Conservation (phyloP, 345 rosid genomes). For the Geranium rotundifolium region DNA sequence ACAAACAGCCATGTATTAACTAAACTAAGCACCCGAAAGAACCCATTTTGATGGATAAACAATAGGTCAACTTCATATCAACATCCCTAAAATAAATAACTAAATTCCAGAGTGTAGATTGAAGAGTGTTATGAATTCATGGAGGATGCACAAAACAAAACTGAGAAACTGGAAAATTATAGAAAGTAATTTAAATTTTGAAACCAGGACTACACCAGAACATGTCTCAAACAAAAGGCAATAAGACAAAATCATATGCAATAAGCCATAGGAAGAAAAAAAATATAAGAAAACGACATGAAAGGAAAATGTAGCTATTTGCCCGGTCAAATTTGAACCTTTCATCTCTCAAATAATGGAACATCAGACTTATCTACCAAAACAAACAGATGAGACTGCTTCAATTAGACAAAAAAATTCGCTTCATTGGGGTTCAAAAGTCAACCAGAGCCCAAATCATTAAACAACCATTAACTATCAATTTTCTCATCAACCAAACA, state of each 20-base stretch:
- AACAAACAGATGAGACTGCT: not conserved
- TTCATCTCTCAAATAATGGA: not conserved
- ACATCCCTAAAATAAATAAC: not conserved
- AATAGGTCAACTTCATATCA: too few species aligned
- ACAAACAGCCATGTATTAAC: not conserved
- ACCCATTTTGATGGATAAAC: too few species aligned
- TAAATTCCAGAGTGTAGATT: not conserved
- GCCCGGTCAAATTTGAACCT: slow-evolving; percentile 1
- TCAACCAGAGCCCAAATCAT: not conserved
- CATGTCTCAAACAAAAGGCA: slow-evolving; percentile 4
- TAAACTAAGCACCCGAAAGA: too few species aligned
- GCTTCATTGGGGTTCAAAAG: too few species aligned
- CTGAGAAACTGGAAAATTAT: not conserved
- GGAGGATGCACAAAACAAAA: not conserved
- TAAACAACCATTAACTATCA: not conserved
- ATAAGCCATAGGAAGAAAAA: not conserved
- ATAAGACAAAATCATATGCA: not conserved
- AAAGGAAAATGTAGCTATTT: not conserved
- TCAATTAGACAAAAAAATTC: too few species aligned
- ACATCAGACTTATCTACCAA: not conserved
- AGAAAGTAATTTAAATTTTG: too few species aligned
- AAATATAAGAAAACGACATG: not conserved
- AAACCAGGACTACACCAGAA: not conserved
- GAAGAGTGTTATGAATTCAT: not conserved
- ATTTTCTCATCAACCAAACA: not conserved